A percentile compares a stretch with the other conserved stretches of the same genome.
These are phyloP conservation scores for Canavalia ensiformis DNA, from an alignment of 306 rosid genomes.

Conservation along the genomic window DNA sequence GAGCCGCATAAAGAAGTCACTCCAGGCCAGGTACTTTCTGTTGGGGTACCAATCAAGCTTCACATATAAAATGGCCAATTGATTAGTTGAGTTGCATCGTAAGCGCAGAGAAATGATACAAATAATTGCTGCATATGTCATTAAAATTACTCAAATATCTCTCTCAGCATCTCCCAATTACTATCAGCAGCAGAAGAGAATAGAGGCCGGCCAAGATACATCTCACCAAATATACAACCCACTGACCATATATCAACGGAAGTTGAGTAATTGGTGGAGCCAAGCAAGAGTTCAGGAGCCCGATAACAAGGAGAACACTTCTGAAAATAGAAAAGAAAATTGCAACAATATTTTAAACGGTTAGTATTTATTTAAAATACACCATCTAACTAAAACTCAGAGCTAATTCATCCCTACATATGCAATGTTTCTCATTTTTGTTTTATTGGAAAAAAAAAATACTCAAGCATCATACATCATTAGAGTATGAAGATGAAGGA, in stretches of 20 bases:
- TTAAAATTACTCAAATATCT: constrained; percentile 32
- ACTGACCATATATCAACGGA: constrained; percentile 39
- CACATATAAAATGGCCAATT: background rate
- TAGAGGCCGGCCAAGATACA: background rate
- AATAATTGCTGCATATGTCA: background rate
- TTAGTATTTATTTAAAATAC: background rate
- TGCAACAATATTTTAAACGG: background rate
- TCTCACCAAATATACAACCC: constrained; percentile 47
- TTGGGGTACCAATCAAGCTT: constrained; percentile 43
- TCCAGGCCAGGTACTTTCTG: constrained; percentile 46
- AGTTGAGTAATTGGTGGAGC: constrained; percentile 23
- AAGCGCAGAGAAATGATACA: background rate
- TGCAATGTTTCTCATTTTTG: background rate
- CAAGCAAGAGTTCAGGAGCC: constrained; percentile 47
- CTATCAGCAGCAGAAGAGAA: background rate
- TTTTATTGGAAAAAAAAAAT: background rate
- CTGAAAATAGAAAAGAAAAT: constrained; percentile 25
- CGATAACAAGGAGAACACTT: background rate
- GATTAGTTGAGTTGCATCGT: background rate
- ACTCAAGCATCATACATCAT: background rate
- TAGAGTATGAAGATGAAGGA: background rate
- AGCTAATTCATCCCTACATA: background rate
- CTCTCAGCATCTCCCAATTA: background rate
- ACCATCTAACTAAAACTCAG: background rate
- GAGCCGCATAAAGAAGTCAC: background rate